Conservation (phyloP, 176 grass and related monocot species). For the Zoysia japonica region DNA sequence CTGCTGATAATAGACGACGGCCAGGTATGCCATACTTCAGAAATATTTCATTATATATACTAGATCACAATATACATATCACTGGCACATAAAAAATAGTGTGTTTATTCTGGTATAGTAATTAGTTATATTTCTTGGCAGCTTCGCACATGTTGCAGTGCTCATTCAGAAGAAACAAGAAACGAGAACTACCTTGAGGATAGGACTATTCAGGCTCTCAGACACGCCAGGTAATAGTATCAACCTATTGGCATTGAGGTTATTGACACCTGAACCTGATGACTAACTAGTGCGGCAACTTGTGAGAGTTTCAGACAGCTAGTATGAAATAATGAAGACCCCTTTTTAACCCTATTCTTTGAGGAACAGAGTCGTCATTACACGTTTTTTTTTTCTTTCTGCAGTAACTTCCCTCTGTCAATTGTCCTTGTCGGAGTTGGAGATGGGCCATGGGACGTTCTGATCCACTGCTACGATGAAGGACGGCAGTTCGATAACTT, state of each 20-base stretch:
- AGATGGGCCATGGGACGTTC: not conserved
- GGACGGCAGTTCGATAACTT: no score
- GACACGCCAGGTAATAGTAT: constrained; percentile 21
- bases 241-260: no score
- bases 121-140: constrained; percentile 2
- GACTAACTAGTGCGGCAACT: not conserved
- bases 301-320: not conserved
- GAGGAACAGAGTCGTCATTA: not conserved
- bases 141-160: not conserved
- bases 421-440: constrained; percentile 33
- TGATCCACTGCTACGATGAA: no score
- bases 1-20: constrained; percentile 79
- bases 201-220: constrained; percentile 34
- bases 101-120: no score
- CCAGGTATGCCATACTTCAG: constrained; percentile 42
- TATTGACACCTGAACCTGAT: no score
- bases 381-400: not conserved
- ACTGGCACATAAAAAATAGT: no score
- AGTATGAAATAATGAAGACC: no score
- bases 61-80: not conserved
- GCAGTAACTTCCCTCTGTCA: constrained; percentile 54
- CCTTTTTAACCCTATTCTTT: no score
- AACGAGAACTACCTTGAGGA: constrained; percentile 33
- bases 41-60: not conserved
- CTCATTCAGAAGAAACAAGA: constrained; percentile 4